These are phyloP conservation scores for Coemansia sp. DNA, from an alignment of 192 early-diverging fungal genomes.

Conservation along the genomic window DNA sequence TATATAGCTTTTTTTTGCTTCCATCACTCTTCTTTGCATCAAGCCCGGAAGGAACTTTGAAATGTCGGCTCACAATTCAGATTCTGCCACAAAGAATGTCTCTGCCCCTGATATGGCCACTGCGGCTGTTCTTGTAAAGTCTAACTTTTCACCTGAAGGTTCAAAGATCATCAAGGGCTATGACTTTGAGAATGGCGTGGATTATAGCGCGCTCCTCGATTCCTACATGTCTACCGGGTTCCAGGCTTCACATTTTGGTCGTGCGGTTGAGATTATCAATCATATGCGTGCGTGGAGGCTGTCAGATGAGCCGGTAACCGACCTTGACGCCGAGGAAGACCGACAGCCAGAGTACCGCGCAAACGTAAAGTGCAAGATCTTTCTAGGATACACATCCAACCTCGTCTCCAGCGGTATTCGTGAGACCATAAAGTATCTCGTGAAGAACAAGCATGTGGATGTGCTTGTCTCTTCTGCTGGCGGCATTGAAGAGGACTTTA, in stretches of 20 bases:
- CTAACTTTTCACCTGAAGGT: conserved; percentile 68
- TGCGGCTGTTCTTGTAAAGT: conserved; percentile 68
- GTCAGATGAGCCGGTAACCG: conserved; percentile 77
- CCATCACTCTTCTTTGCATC: neutral
- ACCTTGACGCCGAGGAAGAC: conserved; percentile 57
- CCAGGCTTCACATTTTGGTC: conserved; percentile 87
- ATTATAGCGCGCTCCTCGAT: conserved; percentile 69
- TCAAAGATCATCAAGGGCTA: conserved; percentile 73
- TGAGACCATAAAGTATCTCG: conserved; percentile 87
- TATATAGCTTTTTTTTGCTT: neutral
- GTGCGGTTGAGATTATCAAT: conserved; percentile 90
- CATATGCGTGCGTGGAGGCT: conserved; percentile 88
- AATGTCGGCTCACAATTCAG: conserved; percentile 14
- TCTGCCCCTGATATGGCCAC: conserved; percentile 41
- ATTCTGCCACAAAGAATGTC: neutral
- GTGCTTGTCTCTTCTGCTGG: conserved; percentile 91
- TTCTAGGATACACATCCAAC: conserved; percentile 97
- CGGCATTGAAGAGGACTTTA: conserved; percentile 97
- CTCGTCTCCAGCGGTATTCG: conserved; percentile 92
- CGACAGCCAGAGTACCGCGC: conserved; percentile 65
- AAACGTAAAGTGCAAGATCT: conserved; percentile 90
- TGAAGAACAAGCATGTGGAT: conserved; percentile 86
- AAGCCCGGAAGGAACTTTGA: neutral
- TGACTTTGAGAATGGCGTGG: conserved; percentile 87
- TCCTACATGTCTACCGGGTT: conserved; percentile 84